Evolutionary conservation across 768 basidiomycete genomes (phyloP).

Genomic region (Boletus subcaerulescens): DNA sequence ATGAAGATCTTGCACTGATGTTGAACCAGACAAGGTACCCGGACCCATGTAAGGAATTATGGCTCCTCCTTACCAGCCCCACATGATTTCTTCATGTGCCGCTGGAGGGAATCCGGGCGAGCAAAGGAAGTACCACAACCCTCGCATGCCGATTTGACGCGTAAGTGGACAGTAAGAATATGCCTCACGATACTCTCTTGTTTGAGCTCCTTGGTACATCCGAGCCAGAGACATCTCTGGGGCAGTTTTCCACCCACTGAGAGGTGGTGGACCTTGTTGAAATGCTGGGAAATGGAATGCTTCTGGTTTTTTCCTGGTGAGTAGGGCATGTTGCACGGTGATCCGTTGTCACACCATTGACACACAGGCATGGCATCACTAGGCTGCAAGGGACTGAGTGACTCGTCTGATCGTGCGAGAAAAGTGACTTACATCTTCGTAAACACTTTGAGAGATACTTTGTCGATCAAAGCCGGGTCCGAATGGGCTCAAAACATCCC

Average conservation of each 20-base stretch:
- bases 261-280: constrained; percentile 3
- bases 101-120: constrained; percentile 25
- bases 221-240: constrained; percentile 13
- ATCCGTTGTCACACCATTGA: constrained; percentile 8
- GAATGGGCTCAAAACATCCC: not conserved
- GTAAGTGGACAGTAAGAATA: constrained; percentile 22
- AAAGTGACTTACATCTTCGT: constrained; percentile 2
- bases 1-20: too few relatives aligned
- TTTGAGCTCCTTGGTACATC: constrained; percentile 24
- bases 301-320: constrained; percentile 2
- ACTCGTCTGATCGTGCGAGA: not conserved
- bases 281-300: constrained; percentile 12
- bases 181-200: constrained; percentile 26
- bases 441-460: not conserved
- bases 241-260: constrained; percentile 3
- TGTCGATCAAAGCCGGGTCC: not conserved
- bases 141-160: constrained; percentile 6
- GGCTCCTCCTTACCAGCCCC: not conserved
- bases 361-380: not conserved
- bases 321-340: constrained; percentile 1
- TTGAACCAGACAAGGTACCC: not conserved
- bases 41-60: not conserved
- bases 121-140: constrained; percentile 25
- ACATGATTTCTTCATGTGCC: constrained; percentile 22
- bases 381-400: not conserved